Base-by-base conservation (phyloP, 2,329 filamentous ascomycete species). In the Fusarium denticulatum region DNA sequence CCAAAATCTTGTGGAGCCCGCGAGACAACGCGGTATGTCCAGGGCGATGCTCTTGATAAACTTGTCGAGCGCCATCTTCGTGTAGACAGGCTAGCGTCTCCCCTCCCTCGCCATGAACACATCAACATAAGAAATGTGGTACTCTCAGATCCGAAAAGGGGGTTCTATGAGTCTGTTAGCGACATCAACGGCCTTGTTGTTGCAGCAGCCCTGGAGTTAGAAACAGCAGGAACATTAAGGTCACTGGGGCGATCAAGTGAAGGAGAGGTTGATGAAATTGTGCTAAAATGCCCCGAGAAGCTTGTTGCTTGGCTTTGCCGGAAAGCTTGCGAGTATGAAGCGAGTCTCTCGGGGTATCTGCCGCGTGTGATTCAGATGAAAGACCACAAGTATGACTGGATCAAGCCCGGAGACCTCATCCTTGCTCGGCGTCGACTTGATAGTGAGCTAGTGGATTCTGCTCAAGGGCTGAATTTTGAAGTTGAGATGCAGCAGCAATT, bases 121-220 rank as follows among this genome's bases (percentile, higher is more conserved):
- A 80, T 80, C 28, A 46, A 60, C 7, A 61, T 78, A 13, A 57
- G 28, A 13, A 37, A 63, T 37, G 60, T 76, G 30, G 73, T 79
- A 22, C 22, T 45, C 16, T 74, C 76, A 5, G 43, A 74, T 36
- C 28, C 7, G 7, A 20, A 64, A 47, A 63, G 36, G 37, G 47
- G 47, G 6, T 64, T 75, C 26, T 56, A 76, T 46, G 79, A 81
- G 43, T 60, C 74, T 6, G 79, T 81, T 24, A 76, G 76, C 39
- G 78, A 80, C 42, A 65, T 81, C 15, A 81, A 81, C 24, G 75
- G 77, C 12, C 67, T 80, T 43, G 76, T 69, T 18, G 32, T 80
- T 32, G 73, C 74, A 11, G 74, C 78, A 26, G 76, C 77, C 24
- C 76, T 74, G 22, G 77, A 80, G 24, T 69, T 77, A 45, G 46